phyloP scores from a whole-genome alignment of 257 asterid species.

The Perilla frutescens region DNA sequence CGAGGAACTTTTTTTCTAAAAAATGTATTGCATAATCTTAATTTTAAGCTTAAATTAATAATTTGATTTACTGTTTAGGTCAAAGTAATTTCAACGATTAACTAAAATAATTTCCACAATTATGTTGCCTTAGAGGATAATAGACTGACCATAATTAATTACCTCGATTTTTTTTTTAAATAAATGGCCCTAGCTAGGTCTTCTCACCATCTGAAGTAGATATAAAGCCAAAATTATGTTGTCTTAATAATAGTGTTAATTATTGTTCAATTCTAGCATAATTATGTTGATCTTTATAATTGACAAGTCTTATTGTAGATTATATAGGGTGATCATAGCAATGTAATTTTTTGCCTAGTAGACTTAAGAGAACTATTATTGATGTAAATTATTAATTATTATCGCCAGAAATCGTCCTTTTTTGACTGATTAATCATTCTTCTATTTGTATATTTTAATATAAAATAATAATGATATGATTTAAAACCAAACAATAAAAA shows the following conservation, averaged over 20 bases:
- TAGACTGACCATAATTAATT: neutral
- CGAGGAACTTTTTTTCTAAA: too few species aligned
- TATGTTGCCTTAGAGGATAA: neutral
- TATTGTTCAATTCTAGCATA: constrained; percentile 18
- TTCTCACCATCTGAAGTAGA: neutral
- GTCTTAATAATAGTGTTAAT: constrained; percentile 11
- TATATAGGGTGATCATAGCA: neutral
- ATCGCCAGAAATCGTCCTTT: too few species aligned
- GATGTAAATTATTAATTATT: neutral
- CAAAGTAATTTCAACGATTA: neutral
- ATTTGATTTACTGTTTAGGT: neutral
- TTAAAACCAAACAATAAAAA: too few species aligned
- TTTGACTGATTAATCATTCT: neutral
- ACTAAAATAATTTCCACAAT: neutral
- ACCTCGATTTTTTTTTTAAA: neutral
- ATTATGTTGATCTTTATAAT: constrained; percentile 27
- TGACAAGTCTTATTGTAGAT: constrained; percentile 24
- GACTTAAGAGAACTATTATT: neutral
- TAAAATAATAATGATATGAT: too few species aligned
- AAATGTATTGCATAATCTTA: neutral
- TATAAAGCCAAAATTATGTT: constrained; percentile 5
- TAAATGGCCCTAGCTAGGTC: constrained; percentile 21
- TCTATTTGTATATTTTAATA: too few species aligned
- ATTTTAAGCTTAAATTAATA: neutral
- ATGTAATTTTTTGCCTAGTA: neutral